phyloP scores from a whole-genome alignment of 768 basidiomycete species.

The Crepidotus variabilis region DNA sequence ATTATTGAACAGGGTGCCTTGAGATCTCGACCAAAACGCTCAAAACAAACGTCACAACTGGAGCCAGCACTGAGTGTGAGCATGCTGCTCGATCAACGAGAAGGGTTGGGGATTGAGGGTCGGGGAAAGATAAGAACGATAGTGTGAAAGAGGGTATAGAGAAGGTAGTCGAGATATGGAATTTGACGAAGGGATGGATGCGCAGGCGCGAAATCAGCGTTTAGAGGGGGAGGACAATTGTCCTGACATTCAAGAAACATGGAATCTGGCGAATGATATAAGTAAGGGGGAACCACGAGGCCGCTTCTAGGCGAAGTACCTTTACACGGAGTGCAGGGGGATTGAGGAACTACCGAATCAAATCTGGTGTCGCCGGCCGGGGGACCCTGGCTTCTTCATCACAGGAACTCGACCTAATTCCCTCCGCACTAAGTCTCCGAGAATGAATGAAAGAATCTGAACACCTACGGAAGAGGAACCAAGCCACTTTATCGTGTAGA shows the following conservation, averaged over 20 bases:
- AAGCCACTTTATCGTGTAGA: conserved; percentile 17
- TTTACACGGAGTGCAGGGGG: conserved; percentile 27
- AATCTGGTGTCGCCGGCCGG: conserved; percentile 27
- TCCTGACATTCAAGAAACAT: conserved; percentile 32
- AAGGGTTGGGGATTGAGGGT: conserved; percentile 17
- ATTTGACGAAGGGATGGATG: conserved; percentile 12
- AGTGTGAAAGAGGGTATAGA: conserved; percentile 12
- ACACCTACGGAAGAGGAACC: conserved; percentile 13
- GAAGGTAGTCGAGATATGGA: conserved; percentile 8
- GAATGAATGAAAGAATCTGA: conserved; percentile 6
- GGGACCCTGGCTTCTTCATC: conserved; percentile 25
- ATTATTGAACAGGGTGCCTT: conserved; percentile 62
- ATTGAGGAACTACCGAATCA: conserved; percentile 27
- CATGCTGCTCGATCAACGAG: conserved; percentile 43
- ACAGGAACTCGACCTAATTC: conserved; percentile 17
- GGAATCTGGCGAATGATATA: conserved; percentile 31
- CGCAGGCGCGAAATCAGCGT: conserved; percentile 8
- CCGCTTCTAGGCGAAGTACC: conserved; percentile 31
- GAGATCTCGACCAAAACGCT: conserved; percentile 47
- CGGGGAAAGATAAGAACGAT: conserved; percentile 18
- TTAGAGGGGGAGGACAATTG: conserved; percentile 27
- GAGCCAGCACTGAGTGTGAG: conserved; percentile 62
- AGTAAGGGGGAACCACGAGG: conserved; percentile 37
- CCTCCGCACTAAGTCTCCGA: conserved; percentile 20
- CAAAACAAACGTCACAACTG: conserved; percentile 74